These are phyloP conservation scores for Debaryomyces maramus DNA, from an alignment of 805 yeast genomes.

Conservation along the genomic window DNA sequence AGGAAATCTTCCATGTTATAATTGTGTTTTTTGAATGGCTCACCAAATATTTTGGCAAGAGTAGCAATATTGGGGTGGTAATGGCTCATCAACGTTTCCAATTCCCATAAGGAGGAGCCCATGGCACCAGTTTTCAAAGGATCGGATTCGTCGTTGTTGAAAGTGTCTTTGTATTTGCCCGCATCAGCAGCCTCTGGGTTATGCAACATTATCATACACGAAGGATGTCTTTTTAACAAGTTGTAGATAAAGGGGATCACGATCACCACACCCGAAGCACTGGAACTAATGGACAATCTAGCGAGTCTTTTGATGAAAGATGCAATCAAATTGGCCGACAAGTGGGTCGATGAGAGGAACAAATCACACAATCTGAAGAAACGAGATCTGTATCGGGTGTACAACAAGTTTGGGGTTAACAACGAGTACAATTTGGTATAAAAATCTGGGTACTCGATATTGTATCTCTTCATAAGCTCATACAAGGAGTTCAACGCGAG, in stretches of 20 bases:
- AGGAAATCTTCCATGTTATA: constrained; percentile 93
- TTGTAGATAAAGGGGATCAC: constrained; percentile 91
- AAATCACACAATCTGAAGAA: constrained; percentile 85
- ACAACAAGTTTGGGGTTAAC: constrained; percentile 72
- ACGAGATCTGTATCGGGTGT: constrained; percentile 78
- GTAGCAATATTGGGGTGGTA: constrained; percentile 96
- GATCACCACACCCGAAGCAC: constrained; percentile 86
- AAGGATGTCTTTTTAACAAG: constrained; percentile 85
- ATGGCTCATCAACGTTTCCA: constrained; percentile 75
- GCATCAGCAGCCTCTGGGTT: constrained; percentile 30
- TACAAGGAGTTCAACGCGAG: constrained; percentile 86
- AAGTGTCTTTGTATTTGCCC: constrained; percentile 57
- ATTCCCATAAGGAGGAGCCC: constrained; percentile 89
- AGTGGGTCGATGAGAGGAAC: constrained; percentile 82
- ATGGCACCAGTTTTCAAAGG: constrained; percentile 81
- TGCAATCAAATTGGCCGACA: constrained; percentile 80
- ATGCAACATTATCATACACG: constrained; percentile 89
- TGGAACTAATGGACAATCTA: constrained; percentile 69
- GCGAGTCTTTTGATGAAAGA: constrained; percentile 85
- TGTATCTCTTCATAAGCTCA: constrained; percentile 75
- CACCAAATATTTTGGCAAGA: constrained; percentile 80
- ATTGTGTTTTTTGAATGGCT: constrained; percentile 83
- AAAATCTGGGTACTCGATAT: constrained; percentile 90
- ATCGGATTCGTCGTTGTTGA: constrained; percentile 58
- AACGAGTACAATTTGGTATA: constrained; percentile 78